These are phyloP conservation scores for Pseudopyrenochaeta lycopersici DNA, from an alignment of 2,329 filamentous ascomycete genomes.

Conservation along the genomic window DNA sequence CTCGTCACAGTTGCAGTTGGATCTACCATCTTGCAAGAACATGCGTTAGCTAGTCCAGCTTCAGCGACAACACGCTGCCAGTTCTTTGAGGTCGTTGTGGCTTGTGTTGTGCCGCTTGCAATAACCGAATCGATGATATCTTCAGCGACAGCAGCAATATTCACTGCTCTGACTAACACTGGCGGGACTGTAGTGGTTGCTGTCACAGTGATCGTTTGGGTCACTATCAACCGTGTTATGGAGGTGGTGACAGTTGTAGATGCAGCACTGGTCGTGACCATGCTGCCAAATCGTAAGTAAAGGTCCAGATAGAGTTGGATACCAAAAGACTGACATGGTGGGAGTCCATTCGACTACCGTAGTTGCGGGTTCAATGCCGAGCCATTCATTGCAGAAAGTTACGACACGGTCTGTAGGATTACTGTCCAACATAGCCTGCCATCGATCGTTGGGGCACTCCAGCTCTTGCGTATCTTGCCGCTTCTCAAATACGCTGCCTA, in stretches of 20 bases:
- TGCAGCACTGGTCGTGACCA: constrained; percentile 25
- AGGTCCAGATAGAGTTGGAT: background rate
- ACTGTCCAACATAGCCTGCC: constrained; percentile 24
- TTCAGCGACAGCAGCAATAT: constrained; percentile 28
- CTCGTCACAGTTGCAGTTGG: constrained; percentile 40
- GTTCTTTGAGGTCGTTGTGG: constrained; percentile 16
- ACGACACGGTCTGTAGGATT: constrained; percentile 16
- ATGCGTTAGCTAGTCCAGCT: constrained; percentile 37
- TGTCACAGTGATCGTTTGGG: constrained; percentile 31
- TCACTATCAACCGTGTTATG: constrained; percentile 28
- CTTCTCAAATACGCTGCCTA: constrained; percentile 17
- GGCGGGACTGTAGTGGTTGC: constrained; percentile 26
- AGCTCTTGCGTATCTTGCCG: constrained; percentile 21
- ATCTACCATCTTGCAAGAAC: constrained; percentile 38
- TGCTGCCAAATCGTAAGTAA: constrained; percentile 21
- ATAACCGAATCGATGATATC: constrained; percentile 33
- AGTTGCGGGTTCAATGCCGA: constrained; percentile 36
- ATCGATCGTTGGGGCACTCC: constrained; percentile 28
- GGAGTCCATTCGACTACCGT: constrained; percentile 28
- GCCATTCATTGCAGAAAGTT: constrained; percentile 40
- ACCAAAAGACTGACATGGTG: constrained; percentile 28
- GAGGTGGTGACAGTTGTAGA: constrained; percentile 25
- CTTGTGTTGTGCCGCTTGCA: constrained; percentile 21
- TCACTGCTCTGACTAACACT: constrained; percentile 20
- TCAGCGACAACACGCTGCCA: constrained; percentile 24